Base-by-base conservation (phyloP, 139 green algal genomes). In the Pleodorina starrii region DNA sequence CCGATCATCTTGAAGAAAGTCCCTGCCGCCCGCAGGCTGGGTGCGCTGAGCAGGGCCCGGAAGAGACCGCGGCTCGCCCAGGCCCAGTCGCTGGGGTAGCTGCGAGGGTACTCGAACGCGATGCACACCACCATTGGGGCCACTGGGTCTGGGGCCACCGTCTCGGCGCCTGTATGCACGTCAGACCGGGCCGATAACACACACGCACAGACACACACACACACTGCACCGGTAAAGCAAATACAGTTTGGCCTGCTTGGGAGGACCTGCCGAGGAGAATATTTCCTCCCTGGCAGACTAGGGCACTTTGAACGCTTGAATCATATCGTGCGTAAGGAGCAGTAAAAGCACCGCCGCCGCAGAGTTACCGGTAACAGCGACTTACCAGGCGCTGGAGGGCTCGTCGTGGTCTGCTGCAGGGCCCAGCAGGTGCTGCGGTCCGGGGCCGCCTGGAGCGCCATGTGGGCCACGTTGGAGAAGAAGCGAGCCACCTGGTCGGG, bases 31-130 rank as follows among this genome's bases (percentile, higher is more conserved):
- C 54, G 54, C 25, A 66, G 54, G 54, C 9, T 66, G 54, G 54
- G 54, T 25, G 54, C 54, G 54, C 54, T 66, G 54, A 21, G 54
- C 5, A 66, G 54, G 29, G 54, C 29, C 21, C 54, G 25, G 54
- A 21, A 21, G 1, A 80, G 72, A 10, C 72, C 72, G 16, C 16
- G 2, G 19, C 72, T n/a, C 40, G 51, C 29, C 72, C 44, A 35
- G 36, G 32, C 17, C 72, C 72, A 80, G 72, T 54, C 72, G 27
- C 27, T 59, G 42, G 72, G 72, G 72, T 57, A 80, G 72, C 36
- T 46, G 42, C 21, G 9, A 1, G 72, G 72, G 72, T 80, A 80
- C 72, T 80, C 72, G 72, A 25, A 75, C 35, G 68, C 68, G 16
- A 75, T 75, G 36, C 68, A 75, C n/a, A 75, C 68, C 12, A 66